Base-by-base conservation (phyloP, 2,329 filamentous ascomycete genomes). In the Hansfordia pulvinata region DNA sequence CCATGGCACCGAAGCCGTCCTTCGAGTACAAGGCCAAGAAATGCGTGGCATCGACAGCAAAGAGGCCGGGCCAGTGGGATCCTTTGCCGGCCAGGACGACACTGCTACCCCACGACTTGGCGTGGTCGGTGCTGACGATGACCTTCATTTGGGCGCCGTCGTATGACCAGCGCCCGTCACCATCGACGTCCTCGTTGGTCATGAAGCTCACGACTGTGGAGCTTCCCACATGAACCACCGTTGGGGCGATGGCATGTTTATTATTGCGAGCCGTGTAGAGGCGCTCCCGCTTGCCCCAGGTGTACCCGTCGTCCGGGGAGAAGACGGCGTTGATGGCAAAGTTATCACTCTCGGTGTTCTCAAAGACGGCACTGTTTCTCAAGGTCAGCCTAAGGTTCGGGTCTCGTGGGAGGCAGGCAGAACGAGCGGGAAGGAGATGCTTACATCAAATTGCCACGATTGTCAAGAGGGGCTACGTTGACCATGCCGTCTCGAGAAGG, bases 401-500 rank as follows among this genome's bases (percentile, higher is more conserved):
- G 4, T 25, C 11, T 10, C 3, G 3, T 16, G 13, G 13, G 13
- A 15, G 8, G 17, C 10, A 15, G 23, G 23, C 14, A 24, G 12
- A 1, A 14, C 11, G 19, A 15, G 8, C 19, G 13, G 6, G 2
- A 17, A 22, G 14, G 13, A 17, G 21, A 14, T 23, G 39, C 40
- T 38, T 10, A 45, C 43, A 60, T 49, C 10, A 59, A 42, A 22
- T 46, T 47, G 13, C 36, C 33, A 15, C 35, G 37, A 5, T 32
- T 32, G 4, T 38, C 37, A 6, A 50, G 40, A 10, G 37, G 35
- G 0, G 54, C 52, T 4, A 63, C 52, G 10, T 56, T 56, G 6
- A 55, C 38, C 58, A 62, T 62, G 16, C 59, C 58, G 27, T 62
- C 58, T 11, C 58, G 44, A n/a, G n/a, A n/a, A n/a, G n/a, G n/a